These are phyloP conservation scores for Salix caprea DNA, from an alignment of 345 rosid species.

Conservation along the genomic window DNA sequence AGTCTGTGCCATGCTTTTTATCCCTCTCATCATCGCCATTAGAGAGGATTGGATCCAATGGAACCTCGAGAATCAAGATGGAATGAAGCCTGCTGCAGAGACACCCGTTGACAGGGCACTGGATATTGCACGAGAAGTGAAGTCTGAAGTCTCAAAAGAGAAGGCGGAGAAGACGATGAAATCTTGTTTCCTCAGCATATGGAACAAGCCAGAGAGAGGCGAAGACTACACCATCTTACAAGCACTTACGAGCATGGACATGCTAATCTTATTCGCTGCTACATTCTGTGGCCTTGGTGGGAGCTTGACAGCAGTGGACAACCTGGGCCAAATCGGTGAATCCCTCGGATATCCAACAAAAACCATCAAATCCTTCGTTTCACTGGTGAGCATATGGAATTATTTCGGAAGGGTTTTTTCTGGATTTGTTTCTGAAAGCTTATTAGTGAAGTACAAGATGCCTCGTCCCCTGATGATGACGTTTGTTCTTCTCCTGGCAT, in stretches of 20 bases:
- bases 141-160: not conserved
- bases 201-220: slow-evolving; percentile 61
- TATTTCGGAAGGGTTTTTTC: slow-evolving; percentile 82
- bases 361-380: slow-evolving; percentile 59
- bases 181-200: slow-evolving; percentile 52
- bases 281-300: slow-evolving; percentile 72
- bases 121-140: not conserved
- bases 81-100: slow-evolving; percentile 21
- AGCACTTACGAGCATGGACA: slow-evolving; percentile 70
- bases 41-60: slow-evolving; percentile 59
- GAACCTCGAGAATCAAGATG: slow-evolving; percentile 42
- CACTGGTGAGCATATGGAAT: slow-evolving; percentile 87
- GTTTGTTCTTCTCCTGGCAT: slow-evolving; percentile 49
- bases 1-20: slow-evolving; percentile 50
- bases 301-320: slow-evolving; percentile 80
- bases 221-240: slow-evolving; percentile 88
- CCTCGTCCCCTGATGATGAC: slow-evolving; percentile 84
- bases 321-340: slow-evolving; percentile 87
- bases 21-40: slow-evolving; percentile 53
- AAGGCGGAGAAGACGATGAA: slow-evolving; percentile 14
- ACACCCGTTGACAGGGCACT: slow-evolving; percentile 11
- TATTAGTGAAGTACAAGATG: slow-evolving; percentile 49
- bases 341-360: slow-evolving; percentile 66
- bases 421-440: slow-evolving; percentile 67
- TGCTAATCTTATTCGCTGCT: slow-evolving; percentile 54